Evolutionary conservation across 305 asterid genomes (phyloP).

Genomic region (Fraxinus platypoda): DNA sequence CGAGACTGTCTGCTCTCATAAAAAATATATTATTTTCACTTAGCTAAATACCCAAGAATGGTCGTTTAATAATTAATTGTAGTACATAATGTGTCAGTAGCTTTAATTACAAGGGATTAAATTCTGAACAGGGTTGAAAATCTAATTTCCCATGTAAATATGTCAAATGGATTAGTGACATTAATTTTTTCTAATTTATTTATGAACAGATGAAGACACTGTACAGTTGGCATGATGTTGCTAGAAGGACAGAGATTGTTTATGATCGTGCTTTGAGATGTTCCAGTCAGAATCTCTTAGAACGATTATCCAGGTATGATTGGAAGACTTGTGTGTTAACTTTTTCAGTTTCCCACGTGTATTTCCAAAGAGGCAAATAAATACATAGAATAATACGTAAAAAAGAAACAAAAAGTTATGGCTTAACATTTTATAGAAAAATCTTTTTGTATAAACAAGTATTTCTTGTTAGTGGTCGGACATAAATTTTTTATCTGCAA

Average conservation of each 20-base stretch:
- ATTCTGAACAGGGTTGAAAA: constrained; percentile 2
- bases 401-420: neutral
- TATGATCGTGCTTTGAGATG: constrained; percentile 78
- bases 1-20: neutral
- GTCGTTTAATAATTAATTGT: neutral
- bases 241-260: constrained; percentile 87
- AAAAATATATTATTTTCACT: neutral
- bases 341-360: neutral
- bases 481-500: neutral
- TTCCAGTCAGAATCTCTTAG: constrained; percentile 69
- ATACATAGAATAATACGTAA: neutral
- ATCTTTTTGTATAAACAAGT: neutral
- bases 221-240: constrained; percentile 97
- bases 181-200: constrained; percentile 12
- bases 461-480: neutral
- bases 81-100: neutral
- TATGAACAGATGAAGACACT: constrained; percentile 74
- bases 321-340: neutral
- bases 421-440: neutral
- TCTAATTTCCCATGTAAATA: neutral
- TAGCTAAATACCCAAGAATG: neutral
- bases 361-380: neutral
- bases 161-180: neutral
- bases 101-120: neutral
- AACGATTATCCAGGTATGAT: constrained; percentile 73